Evolutionary conservation across 768 basidiomycete genomes (phyloP).

Genomic region (Mycena pura): DNA sequence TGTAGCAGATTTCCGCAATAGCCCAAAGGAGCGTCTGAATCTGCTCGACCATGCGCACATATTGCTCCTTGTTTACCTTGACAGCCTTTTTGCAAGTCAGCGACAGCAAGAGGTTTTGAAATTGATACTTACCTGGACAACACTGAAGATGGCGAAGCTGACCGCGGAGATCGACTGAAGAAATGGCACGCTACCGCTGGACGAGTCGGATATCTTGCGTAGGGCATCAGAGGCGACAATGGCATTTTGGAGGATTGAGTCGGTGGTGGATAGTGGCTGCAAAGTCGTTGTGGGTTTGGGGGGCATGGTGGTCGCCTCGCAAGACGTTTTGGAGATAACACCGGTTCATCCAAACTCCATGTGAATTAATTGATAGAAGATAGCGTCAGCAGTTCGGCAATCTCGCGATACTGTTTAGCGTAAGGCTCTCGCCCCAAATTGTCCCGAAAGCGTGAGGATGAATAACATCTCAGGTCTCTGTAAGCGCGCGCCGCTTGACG

Average conservation of each 20-base stretch:
- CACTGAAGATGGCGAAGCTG: not conserved
- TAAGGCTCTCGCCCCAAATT: too few relatives aligned
- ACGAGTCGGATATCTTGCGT: not conserved
- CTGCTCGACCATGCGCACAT: not conserved
- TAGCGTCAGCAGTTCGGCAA: too few relatives aligned
- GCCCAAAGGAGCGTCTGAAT: not conserved
- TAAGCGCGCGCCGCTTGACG: too few relatives aligned
- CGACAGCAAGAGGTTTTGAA: not conserved
- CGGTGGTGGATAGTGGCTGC: too few relatives aligned
- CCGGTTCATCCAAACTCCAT: too few relatives aligned
- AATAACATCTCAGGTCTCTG: too few relatives aligned
- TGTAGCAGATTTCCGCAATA: not conserved
- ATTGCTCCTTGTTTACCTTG: not conserved
- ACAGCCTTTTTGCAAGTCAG: not conserved
- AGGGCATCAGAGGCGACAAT: not conserved
- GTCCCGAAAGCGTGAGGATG: too few relatives aligned
- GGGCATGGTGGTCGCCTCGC: too few relatives aligned
- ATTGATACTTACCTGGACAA: not conserved
- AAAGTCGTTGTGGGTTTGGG: too few relatives aligned
- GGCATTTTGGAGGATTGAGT: not conserved
- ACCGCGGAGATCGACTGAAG: not conserved
- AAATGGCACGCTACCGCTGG: not conserved
- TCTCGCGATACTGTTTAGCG: too few relatives aligned
- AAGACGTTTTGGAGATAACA: too few relatives aligned
- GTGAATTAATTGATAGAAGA: too few relatives aligned